Conservation (phyloP, 306 rosid species). For the Trichosanthes cucumerina region DNA sequence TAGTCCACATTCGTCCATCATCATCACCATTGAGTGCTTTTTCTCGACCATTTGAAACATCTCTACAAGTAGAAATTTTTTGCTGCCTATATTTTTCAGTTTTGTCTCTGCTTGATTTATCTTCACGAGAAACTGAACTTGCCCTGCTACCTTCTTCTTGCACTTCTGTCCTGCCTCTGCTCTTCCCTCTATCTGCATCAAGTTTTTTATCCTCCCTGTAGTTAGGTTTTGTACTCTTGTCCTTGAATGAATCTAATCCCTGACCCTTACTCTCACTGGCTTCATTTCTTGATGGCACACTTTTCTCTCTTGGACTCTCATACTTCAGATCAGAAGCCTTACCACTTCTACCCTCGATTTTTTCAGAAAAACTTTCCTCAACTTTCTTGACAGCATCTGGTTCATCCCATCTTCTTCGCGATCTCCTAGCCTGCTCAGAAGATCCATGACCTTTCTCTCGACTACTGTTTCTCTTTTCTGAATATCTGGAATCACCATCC, state of each 20-base stretch:
- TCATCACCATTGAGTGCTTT: conserved; percentile 49
- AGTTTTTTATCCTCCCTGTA: conserved; percentile 57
- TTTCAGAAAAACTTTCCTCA: conserved; percentile 46
- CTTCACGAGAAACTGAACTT: conserved; percentile 42
- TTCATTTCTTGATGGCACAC: conserved; percentile 54
- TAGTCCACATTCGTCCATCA: conserved; percentile 36
- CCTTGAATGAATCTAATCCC: conserved; percentile 41
- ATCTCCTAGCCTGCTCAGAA: conserved; percentile 49
- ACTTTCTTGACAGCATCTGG: conserved; percentile 38
- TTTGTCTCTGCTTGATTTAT: conserved; percentile 44
- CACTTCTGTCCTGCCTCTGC: conserved; percentile 48
- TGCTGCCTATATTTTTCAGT: conserved; percentile 60
- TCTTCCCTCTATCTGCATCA: conserved; percentile 63
- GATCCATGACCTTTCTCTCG: conserved; percentile 69
- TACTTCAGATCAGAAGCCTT: conserved; percentile 50
- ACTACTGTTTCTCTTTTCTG: conserved; percentile 51
- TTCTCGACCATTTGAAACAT: conserved; percentile 55
- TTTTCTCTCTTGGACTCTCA: conserved; percentile 55
- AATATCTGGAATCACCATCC: conserved; percentile 48
- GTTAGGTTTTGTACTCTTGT: conserved; percentile 40
- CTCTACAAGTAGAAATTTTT: conserved; percentile 36
- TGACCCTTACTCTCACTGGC: conserved; percentile 44
- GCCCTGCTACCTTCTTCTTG: conserved; percentile 42
- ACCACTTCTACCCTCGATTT: conserved; percentile 34
- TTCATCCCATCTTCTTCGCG: conserved; percentile 96